Base-by-base conservation (phyloP, 1,284 basidiomycete species). In the Ceratobasidium papillatum region DNA sequence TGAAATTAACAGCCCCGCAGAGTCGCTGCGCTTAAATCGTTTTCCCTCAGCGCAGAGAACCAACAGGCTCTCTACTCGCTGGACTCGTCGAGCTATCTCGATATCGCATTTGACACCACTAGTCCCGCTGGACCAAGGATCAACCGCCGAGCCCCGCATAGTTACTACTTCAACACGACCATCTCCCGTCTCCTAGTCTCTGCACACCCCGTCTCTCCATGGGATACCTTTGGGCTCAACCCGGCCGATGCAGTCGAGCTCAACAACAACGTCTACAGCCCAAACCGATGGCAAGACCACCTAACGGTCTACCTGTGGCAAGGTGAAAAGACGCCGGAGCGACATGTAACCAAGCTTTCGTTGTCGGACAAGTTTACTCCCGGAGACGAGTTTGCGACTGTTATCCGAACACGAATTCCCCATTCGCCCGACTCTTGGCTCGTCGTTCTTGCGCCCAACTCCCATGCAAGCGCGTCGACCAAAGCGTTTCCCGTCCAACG, bases 211-310 rank as follows among this genome's bases (percentile, higher is more conserved):
- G 17, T n/a, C 56, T 30, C 34, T 1, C 68, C 68, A 49, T 72
- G 68, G 68, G 30, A 41, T 12, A 61, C 68, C 12, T 72, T 72
- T 27, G 56, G 54, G 3, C 54, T 72, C 27, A 27, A 8, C 8
- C 9, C 68, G 22, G 41, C 68, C 43, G 68, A 72, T 38, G 54
- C 68, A 12, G 68, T 61, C 19, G 22, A 45, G 56, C 68, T 72
- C 54, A 72, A 72, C 56, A 56, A 32, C 19, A 25, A 61, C 3
- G 43, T 61, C 19, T 61, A 61, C 52, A 30, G 30, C 58, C 0
- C 41, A 9, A 25, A 68, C 34, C 34, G 36, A 22, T 45, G 38
- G 43, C 19, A 54, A 27, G 22, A 56, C 19, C 11, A 14, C 22
- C 30, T 72, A 3, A 32, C 45, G 25, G 25, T 72, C 43, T 72